These are phyloP conservation scores for Colletotrichum theobromicola DNA, from an alignment of 2,329 filamentous ascomycete species.

Conservation along the genomic window DNA sequence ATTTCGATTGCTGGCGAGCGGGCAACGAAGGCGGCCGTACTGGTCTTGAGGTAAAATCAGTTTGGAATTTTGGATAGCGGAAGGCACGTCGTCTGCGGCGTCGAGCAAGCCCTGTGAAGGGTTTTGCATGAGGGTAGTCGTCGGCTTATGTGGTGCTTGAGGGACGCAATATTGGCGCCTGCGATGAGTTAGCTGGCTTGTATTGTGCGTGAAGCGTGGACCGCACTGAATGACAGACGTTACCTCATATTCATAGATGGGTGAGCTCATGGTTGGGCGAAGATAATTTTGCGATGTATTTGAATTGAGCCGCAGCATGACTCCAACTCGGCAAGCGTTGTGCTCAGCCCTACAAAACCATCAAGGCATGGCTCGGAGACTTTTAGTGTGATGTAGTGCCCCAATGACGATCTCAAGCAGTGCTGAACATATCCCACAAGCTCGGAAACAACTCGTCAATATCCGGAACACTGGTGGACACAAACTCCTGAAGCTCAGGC, in stretches of 20 bases:
- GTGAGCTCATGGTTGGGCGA: background rate
- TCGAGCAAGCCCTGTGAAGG: conserved; percentile 48
- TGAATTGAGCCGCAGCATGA: background rate
- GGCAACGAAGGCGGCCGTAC: conserved; percentile 52
- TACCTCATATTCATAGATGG: background rate
- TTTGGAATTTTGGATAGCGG: conserved; percentile 43
- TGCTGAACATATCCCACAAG: conserved; percentile 16
- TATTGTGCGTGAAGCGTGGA: background rate
- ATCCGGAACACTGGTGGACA: conserved; percentile 15
- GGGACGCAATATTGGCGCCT: background rate
- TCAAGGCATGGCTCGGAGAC: background rate
- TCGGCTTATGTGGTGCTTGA: background rate
- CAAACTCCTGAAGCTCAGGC: conserved; percentile 15
- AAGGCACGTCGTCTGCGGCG: conserved; percentile 44
- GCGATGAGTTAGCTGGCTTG: background rate
- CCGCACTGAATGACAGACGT: background rate
- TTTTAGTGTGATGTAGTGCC: background rate
- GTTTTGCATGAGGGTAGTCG: background rate
- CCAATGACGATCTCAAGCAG: background rate
- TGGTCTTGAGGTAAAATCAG: conserved; percentile 53
- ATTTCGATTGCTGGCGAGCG: conserved; percentile 50
- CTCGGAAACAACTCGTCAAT: conserved; percentile 20
- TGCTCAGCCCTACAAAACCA: background rate
- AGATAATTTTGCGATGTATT: background rate
- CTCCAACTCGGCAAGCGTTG: background rate